Evolutionary conservation across 331 rosid genomes (phyloP).

Genomic region (Spiraea crenata): DNA sequence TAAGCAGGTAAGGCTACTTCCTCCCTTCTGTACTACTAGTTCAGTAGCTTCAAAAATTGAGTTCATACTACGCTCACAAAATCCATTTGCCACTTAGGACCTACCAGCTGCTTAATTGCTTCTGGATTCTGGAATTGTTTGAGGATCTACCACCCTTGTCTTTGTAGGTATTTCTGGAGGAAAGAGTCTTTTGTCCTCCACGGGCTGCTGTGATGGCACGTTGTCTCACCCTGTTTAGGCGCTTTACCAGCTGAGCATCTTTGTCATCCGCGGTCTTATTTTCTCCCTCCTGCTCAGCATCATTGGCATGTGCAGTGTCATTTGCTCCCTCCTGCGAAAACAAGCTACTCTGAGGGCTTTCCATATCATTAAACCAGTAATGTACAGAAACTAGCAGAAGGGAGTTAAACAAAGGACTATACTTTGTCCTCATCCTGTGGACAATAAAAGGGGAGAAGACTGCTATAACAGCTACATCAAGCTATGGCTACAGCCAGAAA

Average conservation of each 20-base stretch:
- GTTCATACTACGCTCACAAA: too few species aligned
- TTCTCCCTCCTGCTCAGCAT: too few species aligned
- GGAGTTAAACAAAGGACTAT: neutral
- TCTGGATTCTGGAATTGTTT: conserved; percentile 52
- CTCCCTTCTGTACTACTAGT: too few species aligned
- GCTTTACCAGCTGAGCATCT: too few species aligned
- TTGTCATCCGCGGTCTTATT: conserved; percentile 27
- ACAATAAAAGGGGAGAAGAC: neutral
- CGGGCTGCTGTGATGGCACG: too few species aligned
- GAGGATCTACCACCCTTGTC: conserved; percentile 82
- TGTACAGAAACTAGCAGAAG: neutral
- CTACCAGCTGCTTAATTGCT: conserved; percentile 60
- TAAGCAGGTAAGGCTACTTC: too few species aligned
- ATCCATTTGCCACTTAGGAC: too few species aligned
- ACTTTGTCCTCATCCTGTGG: too few species aligned
- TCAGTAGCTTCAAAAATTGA: too few species aligned
- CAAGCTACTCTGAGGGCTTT: conserved; percentile 5
- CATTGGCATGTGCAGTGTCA: too few species aligned
- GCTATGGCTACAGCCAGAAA: neutral
- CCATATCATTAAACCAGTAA: neutral
- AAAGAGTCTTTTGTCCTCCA: too few species aligned
- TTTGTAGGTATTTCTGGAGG: conserved; percentile 72
- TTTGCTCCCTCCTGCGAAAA: conserved; percentile 43
- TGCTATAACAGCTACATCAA: neutral
- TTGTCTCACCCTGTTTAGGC: too few species aligned